These are phyloP conservation scores for Pyrus hybrid DNA, from an alignment of 331 rosid species.

Conservation along the genomic window DNA sequence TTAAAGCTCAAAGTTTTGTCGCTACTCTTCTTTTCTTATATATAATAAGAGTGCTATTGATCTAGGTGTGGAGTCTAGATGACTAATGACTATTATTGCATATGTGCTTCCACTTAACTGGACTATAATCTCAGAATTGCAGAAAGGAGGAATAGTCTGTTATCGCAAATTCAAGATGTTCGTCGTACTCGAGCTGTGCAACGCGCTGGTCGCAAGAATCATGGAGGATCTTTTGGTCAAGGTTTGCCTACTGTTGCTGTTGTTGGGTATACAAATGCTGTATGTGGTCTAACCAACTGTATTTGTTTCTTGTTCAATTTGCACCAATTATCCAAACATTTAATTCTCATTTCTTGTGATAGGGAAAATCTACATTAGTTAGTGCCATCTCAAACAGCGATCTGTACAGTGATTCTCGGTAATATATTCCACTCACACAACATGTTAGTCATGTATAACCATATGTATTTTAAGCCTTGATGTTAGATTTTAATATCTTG, in stretches of 20 bases:
- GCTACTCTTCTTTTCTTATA: too few species aligned
- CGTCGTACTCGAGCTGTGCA: slow-evolving; percentile 89
- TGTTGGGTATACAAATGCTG: slow-evolving; percentile 97
- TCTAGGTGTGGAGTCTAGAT: neutral
- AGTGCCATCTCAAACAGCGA: slow-evolving; percentile 64
- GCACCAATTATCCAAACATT: slow-evolving; percentile 3
- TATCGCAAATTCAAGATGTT: slow-evolving; percentile 76
- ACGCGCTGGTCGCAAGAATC: slow-evolving; percentile 88
- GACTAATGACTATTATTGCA: neutral
- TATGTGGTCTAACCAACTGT: slow-evolving; percentile 25
- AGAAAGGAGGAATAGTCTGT: slow-evolving; percentile 51
- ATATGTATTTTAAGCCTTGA: neutral
- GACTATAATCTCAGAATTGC: slow-evolving; percentile 48
- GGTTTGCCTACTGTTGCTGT: slow-evolving; percentile 75
- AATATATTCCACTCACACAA: slow-evolving; percentile 10
- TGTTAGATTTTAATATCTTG: neutral
- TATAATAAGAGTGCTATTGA: neutral
- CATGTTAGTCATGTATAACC: neutral
- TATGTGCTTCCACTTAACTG: slow-evolving; percentile 19
- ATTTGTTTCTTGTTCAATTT: slow-evolving; percentile 4
- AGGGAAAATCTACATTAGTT: slow-evolving; percentile 92
- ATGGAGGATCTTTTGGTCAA: slow-evolving; percentile 61
- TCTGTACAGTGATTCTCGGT: slow-evolving; percentile 85
- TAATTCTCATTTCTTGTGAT: slow-evolving; percentile 1
- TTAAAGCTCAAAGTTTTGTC: neutral